Conservation (phyloP, 768 basidiomycete species). For the Strobilomyces dryophilus region DNA sequence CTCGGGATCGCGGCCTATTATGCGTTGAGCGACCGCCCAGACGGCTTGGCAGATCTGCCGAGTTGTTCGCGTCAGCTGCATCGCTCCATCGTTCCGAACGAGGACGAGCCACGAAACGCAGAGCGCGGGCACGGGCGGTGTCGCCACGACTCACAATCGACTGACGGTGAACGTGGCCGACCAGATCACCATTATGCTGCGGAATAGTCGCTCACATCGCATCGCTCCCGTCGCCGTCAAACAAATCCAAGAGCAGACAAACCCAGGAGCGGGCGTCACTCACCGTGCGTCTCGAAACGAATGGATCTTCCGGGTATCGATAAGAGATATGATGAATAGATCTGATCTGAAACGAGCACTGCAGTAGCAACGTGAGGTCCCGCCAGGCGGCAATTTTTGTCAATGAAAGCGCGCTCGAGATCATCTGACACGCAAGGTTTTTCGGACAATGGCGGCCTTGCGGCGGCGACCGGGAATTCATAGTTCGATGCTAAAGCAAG, state of each 20-base stretch:
- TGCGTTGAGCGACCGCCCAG: constrained; percentile 66
- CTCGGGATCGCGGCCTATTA: constrained; percentile 81
- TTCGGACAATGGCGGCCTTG: background rate
- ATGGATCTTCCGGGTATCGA: constrained; percentile 38
- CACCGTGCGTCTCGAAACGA: constrained; percentile 53
- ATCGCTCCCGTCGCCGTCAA: constrained; percentile 68
- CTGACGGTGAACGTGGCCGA: constrained; percentile 89
- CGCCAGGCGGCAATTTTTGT: too few species aligned
- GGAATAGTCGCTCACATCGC: constrained; percentile 92
- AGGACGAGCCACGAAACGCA: too few species aligned
- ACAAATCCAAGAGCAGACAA: background rate
- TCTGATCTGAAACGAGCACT: background rate
- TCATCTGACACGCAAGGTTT: background rate
- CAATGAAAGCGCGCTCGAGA: background rate
- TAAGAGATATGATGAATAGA: background rate
- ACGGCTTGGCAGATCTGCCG: constrained; percentile 73
- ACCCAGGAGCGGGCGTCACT: constrained; percentile 7
- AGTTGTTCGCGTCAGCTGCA: background rate
- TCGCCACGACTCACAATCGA: constrained; percentile 56
- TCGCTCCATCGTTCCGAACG: too few species aligned
- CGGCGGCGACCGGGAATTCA: too few species aligned
- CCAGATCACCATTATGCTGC: constrained; percentile 78
- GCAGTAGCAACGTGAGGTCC: too few species aligned
- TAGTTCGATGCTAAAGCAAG: too few species aligned
- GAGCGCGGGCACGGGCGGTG: too few species aligned